Conservation (phyloP, 2,329 filamentous ascomycete species). For the Phaeosphaeria sp. region DNA sequence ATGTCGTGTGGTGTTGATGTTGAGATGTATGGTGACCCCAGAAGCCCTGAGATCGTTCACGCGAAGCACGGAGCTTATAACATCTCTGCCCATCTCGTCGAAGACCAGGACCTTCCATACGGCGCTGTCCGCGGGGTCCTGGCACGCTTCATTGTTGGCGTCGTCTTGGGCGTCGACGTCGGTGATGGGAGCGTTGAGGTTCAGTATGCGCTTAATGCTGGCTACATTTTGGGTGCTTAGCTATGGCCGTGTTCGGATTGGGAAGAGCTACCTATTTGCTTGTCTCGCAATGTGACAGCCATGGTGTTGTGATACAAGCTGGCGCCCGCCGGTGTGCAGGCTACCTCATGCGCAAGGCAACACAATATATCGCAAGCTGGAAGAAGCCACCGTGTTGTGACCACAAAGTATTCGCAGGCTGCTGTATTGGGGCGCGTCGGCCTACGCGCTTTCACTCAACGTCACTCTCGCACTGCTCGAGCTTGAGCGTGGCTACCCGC, state of each 20-base stretch:
- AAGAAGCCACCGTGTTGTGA: constrained; percentile 21
- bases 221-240: constrained; percentile 58
- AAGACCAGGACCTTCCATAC: constrained; percentile 77
- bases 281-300: constrained; percentile 64
- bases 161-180: constrained; percentile 70
- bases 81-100: constrained; percentile 88
- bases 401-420: not conserved
- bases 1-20: constrained; percentile 81
- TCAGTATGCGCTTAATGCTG: constrained; percentile 93
- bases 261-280: constrained; percentile 62
- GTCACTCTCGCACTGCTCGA: constrained; percentile 10
- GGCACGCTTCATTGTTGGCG: constrained; percentile 11
- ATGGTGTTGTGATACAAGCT: constrained; percentile 31
- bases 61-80: constrained; percentile 93
- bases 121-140: constrained; percentile 22
- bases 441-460: constrained; percentile 11
- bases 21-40: constrained; percentile 66
- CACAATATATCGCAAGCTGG: constrained; percentile 1
- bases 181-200: constrained; percentile 78
- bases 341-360: constrained; percentile 31
- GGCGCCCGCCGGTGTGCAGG: constrained; percentile 32
- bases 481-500: constrained; percentile 17
- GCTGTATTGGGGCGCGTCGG: constrained; percentile 17
- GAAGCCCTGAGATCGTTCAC: constrained; percentile 92
- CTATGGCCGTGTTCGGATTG: not conserved